phyloP scores from a whole-genome alignment of 768 basidiomycete species.

The Pseudohyphozyma bogoriensis region DNA sequence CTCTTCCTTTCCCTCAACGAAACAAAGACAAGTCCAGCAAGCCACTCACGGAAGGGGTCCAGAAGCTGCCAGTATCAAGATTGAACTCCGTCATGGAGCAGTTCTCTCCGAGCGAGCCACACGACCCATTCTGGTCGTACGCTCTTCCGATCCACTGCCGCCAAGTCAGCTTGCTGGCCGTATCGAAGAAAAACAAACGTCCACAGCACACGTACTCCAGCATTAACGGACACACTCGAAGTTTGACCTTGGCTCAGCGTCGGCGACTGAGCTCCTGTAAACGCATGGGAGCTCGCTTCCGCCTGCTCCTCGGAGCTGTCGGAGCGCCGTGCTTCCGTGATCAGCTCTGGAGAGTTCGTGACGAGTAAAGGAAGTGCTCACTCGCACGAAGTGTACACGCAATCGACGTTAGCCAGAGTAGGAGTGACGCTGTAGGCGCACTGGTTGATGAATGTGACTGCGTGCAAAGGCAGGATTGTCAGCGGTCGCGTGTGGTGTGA shows the following conservation, averaged over 20 bases:
- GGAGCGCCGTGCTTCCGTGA: background rate
- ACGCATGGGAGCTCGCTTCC: background rate
- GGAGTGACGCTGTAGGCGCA: slow-evolving; percentile 38
- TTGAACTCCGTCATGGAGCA: slow-evolving; percentile 43
- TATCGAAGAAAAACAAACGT: background rate
- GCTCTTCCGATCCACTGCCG: slow-evolving; percentile 11
- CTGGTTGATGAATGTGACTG: slow-evolving; percentile 39
- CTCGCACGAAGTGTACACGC: background rate
- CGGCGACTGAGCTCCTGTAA: background rate
- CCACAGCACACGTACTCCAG: background rate
- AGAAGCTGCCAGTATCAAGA: slow-evolving; percentile 33
- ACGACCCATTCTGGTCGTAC: slow-evolving; percentile 40
- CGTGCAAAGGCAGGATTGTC: too few relatives aligned
- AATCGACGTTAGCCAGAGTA: slow-evolving; percentile 39
- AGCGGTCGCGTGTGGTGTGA: too few relatives aligned
- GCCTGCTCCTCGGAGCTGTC: background rate
- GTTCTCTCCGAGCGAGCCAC: slow-evolving; percentile 41
- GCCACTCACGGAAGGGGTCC: too few relatives aligned
- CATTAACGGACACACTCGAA: background rate
- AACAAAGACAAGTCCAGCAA: too few relatives aligned
- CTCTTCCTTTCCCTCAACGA: too few relatives aligned
- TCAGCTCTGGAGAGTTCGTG: background rate
- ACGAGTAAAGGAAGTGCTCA: background rate
- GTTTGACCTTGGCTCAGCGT: background rate
- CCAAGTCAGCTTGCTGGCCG: background rate